Evolutionary conservation across 768 basidiomycete species (phyloP), one percentile per base, ranked within the genome.

Genomic region (Naganishia antarctica): DNA sequence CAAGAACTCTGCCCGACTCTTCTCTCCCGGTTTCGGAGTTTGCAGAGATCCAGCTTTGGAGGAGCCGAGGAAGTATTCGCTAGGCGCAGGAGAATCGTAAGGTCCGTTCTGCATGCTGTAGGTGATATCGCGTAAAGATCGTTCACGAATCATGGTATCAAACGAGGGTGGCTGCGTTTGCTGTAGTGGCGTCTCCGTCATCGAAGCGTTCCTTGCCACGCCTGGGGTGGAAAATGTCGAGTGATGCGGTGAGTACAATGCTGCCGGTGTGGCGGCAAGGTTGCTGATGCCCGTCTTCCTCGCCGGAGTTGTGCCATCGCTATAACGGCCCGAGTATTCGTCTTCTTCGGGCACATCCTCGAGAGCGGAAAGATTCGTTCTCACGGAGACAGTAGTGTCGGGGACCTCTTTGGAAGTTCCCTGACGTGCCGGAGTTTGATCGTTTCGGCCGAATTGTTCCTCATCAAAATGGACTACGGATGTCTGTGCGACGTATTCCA

Each of bases 71-170:
- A 23, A 13, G 26, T 57, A 57, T 41, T 57, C 53, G 34, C 53
- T 57, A 2, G 53, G 53, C 32, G 53, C 53, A n/a, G 53, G 53
- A 6, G 53, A 57, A 25, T 57, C 37, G 15, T 57, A 57, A 2
- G 34, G 21, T 5, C 23, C 53, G 26, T 57, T 34, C 21, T 57
- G 53, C 11, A 37, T 40, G 4, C n/a, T 21, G 53, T 32, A 41
- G n/a, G 53, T 57, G 34, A 57, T 57, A 40, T 57, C 53, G 37
- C 53, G 53, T 6, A 57, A 23, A 23, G 53, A 57, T 37, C 34
- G 53, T 13, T 57, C 53, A 6, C 37, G 53, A 25, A 57, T 57
- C 53, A 57, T 57, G 13, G 53, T 57, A 23, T 57, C 34, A 16
- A 57, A 57, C 21, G 53, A 57, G 5, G 53, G 53, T 2, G 53